A percentile compares a stretch with the other conserved stretches of the same genome.
Evolutionary conservation across 345 rosid species (phyloP).

Genomic region (Hirschfeldia incana): DNA sequence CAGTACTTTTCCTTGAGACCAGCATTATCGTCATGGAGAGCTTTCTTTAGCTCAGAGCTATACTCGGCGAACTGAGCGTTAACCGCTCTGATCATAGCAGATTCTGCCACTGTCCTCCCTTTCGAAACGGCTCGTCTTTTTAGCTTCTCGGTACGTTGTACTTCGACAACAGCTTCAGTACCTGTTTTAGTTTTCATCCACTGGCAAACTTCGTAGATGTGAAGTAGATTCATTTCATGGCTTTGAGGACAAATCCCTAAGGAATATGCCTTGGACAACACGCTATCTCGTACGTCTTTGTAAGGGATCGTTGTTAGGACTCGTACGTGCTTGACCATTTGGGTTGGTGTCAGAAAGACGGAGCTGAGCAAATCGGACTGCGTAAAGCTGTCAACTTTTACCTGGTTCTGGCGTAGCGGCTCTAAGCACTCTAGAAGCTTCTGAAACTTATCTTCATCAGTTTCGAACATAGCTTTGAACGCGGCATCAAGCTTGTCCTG

Average conservation of each 20-base stretch:
- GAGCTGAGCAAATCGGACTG: neutral
- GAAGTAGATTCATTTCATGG: too few relatives aligned
- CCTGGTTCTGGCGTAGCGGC: neutral
- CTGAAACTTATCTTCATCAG: neutral
- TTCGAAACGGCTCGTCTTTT: neutral
- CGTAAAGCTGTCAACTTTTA: neutral
- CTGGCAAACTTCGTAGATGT: neutral
- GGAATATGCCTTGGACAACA: constrained; percentile 6
- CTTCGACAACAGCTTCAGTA: neutral
- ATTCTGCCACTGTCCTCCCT: constrained; percentile 16
- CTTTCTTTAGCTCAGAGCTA: neutral
- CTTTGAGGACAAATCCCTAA: neutral
- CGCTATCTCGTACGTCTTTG: constrained; percentile 18
- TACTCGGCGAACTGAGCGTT: constrained; percentile 14
- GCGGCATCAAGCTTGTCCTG: neutral
- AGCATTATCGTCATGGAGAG: neutral
- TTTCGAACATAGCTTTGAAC: constrained; percentile 12
- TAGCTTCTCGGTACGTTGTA: neutral
- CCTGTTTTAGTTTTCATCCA: constrained; percentile 28
- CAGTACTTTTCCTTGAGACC: constrained; percentile 4
- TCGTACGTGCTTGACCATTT: constrained; percentile 16
- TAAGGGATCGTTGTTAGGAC: constrained; percentile 26
- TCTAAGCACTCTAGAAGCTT: neutral
- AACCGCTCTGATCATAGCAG: constrained; percentile 16
- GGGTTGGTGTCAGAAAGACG: neutral